Conservation (phyloP, 805 yeast species). For the Maudiozyma serrabonitensis region DNA sequence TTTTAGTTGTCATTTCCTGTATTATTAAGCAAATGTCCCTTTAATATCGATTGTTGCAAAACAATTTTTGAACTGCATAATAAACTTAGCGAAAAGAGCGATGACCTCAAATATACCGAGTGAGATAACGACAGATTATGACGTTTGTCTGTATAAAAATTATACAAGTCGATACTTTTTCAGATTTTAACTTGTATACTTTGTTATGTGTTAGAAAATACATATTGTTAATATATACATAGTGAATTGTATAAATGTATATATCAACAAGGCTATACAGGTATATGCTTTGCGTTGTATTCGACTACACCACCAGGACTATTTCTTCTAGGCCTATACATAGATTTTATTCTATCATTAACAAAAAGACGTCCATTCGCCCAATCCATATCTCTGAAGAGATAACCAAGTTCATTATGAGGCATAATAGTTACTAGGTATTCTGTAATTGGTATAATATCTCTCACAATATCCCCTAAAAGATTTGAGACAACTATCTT, state of each 20-base stretch:
- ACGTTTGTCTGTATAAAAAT: too few species aligned
- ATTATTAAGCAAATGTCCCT: neutral
- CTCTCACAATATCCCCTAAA: neutral
- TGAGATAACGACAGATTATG: too few species aligned
- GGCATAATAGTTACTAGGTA: neutral
- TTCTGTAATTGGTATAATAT: neutral
- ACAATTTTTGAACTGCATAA: neutral
- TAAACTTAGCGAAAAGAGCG: too few species aligned
- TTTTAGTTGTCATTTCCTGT: neutral
- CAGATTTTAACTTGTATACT: too few species aligned
- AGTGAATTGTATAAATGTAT: too few species aligned
- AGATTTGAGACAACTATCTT: neutral
- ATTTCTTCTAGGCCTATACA: neutral
- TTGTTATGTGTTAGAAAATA: too few species aligned
- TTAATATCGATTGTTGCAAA: neutral
- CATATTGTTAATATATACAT: too few species aligned
- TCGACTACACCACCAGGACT: neutral
- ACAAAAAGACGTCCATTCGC: neutral
- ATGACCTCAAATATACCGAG: too few species aligned
- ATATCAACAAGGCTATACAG: too few species aligned
- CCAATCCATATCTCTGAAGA: conserved; percentile 1
- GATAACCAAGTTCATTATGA: neutral
- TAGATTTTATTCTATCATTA: neutral
- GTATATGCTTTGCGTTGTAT: too few species aligned
- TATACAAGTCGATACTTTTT: too few species aligned